phyloP scores from a whole-genome alignment of 805 yeast genomes.

The Yarrowia sp. region DNA sequence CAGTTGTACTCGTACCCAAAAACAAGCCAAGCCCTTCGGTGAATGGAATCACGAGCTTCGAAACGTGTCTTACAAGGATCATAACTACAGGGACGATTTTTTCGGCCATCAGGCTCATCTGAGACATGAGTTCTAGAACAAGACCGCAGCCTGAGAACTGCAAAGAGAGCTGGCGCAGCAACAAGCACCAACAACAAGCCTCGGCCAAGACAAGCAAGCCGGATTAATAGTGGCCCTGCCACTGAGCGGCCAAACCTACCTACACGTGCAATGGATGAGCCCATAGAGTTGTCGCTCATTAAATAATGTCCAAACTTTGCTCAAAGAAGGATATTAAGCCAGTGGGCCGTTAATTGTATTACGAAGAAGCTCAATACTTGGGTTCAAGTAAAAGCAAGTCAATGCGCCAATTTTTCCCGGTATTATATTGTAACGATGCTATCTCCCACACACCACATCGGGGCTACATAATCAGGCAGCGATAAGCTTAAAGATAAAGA shows the following conservation, averaged over 20 bases:
- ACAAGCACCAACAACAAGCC: background rate
- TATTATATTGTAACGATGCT: too few relatives aligned
- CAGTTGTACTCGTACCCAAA: background rate
- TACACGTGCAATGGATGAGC: conserved; percentile 3
- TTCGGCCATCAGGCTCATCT: background rate
- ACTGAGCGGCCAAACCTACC: background rate
- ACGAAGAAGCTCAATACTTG: too few relatives aligned
- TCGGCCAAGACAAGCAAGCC: background rate
- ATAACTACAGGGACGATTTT: background rate
- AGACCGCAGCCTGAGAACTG: background rate
- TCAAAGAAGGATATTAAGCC: too few relatives aligned
- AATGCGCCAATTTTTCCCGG: too few relatives aligned
- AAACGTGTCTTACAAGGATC: background rate
- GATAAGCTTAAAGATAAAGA: background rate
- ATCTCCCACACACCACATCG: too few relatives aligned
- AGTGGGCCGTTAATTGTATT: too few relatives aligned
- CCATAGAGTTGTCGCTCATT: background rate
- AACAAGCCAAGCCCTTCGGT: background rate
- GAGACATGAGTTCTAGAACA: background rate
- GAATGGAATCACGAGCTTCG: background rate
- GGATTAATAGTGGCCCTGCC: background rate
- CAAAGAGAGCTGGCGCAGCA: background rate
- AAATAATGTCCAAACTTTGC: background rate
- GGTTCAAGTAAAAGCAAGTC: background rate
- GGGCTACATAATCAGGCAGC: background rate